Evolutionary conservation across 208 protist species (phyloP).

Genomic region (Crithidia acanthocephali): DNA sequence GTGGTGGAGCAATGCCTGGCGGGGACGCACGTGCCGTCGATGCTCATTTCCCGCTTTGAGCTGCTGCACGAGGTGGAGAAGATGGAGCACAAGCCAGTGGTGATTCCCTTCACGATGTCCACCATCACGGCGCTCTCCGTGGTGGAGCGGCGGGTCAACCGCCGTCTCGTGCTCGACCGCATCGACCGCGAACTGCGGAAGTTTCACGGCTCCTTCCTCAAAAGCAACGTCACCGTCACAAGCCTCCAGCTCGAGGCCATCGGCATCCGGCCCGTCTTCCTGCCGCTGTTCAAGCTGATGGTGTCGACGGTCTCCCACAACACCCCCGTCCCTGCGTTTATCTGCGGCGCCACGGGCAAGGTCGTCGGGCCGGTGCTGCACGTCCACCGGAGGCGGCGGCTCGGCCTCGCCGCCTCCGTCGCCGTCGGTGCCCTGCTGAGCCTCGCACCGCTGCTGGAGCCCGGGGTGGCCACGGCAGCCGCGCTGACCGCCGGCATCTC

Average conservation of each 20-base stretch:
- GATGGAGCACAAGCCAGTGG: slow-evolving; percentile 57
- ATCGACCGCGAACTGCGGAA: slow-evolving; percentile 85
- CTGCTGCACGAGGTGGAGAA: slow-evolving; percentile 76
- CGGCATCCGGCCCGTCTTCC: slow-evolving; percentile 81
- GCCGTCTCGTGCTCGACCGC: slow-evolving; percentile 61
- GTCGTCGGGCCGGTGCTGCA: slow-evolving; percentile 83
- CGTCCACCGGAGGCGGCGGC: slow-evolving; percentile 30
- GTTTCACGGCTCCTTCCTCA: slow-evolving; percentile 87
- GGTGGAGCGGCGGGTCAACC: slow-evolving; percentile 71
- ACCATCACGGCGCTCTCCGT: slow-evolving; percentile 84
- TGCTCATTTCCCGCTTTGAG: slow-evolving; percentile 90
- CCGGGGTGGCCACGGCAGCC: slow-evolving; percentile 67
- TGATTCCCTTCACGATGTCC: slow-evolving; percentile 90
- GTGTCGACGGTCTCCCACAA: slow-evolving; percentile 64
- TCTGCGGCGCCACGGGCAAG: slow-evolving; percentile 90
- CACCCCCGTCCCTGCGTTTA: slow-evolving; percentile 61
- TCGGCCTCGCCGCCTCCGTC: slow-evolving; percentile 34
- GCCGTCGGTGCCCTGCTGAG: slow-evolving; percentile 47
- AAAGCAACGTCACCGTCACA: slow-evolving; percentile 73
- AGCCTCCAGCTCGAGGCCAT: slow-evolving; percentile 67
- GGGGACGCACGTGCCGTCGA: slow-evolving; percentile 87
- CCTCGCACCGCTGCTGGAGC: slow-evolving; percentile 53
- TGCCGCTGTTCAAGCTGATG: slow-evolving; percentile 75
- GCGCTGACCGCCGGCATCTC: slow-evolving; percentile 54
- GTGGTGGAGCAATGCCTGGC: slow-evolving; percentile 74